Conservation (phyloP, 2,329 filamentous ascomycete genomes). For the Zasmidium angulare region DNA sequence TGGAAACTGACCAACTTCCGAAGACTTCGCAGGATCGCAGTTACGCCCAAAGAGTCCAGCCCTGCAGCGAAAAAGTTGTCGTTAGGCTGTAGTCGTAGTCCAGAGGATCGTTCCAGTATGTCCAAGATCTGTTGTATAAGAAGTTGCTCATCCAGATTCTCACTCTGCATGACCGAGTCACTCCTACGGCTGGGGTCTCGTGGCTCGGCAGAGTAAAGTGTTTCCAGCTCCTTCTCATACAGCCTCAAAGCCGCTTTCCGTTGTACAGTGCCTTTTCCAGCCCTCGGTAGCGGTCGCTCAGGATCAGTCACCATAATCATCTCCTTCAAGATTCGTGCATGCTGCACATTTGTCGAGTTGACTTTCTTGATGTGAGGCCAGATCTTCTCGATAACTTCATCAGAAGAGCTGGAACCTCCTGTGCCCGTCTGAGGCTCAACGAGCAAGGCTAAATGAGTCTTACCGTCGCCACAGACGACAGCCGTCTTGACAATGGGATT, state of each 20-base stretch:
- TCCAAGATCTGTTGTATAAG: constrained; percentile 13
- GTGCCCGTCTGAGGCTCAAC: constrained; percentile 11
- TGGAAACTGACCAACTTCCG: constrained; percentile 17
- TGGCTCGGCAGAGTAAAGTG: constrained; percentile 10
- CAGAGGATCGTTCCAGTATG: constrained; percentile 5
- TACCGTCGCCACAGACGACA: constrained; percentile 42
- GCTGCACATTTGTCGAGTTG: constrained; percentile 12
- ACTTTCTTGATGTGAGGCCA: constrained; percentile 18
- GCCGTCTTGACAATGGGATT: constrained; percentile 49
- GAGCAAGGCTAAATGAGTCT: constrained; percentile 12
- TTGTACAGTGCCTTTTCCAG: constrained; percentile 23
- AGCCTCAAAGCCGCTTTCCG: constrained; percentile 16
- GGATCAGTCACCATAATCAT: constrained; percentile 18
- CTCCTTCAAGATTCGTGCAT: constrained; percentile 18
- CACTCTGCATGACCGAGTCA: background rate
- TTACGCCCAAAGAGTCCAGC: constrained; percentile 38
- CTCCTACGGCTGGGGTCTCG: constrained; percentile 1
- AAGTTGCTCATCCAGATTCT: background rate
- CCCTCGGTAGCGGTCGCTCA: constrained; percentile 14
- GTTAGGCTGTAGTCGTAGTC: constrained; percentile 4
- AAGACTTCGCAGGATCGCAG: constrained; percentile 27
- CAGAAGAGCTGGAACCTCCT: background rate
- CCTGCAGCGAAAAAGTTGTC: constrained; percentile 16
- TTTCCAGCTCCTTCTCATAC: constrained; percentile 18
- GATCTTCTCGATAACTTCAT: constrained; percentile 17